These are phyloP conservation scores for Hymenoscyphus repandus DNA, from an alignment of 2,329 filamentous ascomycete genomes.

Conservation along the genomic window DNA sequence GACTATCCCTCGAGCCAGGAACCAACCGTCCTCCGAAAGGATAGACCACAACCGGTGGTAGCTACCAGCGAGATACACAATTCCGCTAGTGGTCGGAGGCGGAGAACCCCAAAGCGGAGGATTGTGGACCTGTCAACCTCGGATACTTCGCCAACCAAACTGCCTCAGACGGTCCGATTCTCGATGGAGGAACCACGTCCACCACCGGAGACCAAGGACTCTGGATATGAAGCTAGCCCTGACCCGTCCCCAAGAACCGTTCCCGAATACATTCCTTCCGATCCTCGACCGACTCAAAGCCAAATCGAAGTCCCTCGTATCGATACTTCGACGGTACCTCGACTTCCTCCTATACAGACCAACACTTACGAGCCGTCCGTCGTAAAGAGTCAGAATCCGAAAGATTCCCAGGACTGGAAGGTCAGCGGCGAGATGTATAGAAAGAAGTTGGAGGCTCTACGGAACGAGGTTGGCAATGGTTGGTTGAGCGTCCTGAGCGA, in stretches of 20 bases:
- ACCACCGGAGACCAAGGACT: conserved; percentile 17
- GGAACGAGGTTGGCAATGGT: conserved; percentile 77
- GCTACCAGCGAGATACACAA: conserved; percentile 54
- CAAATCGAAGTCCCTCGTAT: conserved; percentile 26
- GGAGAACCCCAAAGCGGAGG: conserved; percentile 54
- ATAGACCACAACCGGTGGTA: conserved; percentile 45
- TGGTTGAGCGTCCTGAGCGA: conserved; percentile 86
- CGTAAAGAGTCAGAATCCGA: conserved; percentile 17
- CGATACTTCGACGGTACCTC: conserved; percentile 26
- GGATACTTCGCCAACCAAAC: conserved; percentile 27
- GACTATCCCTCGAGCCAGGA: conserved; percentile 48
- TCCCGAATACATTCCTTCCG: conserved; percentile 27
- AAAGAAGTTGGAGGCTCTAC: conserved; percentile 80
- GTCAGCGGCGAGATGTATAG: conserved; percentile 73
- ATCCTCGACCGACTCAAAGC: conserved; percentile 23
- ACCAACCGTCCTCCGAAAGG: conserved; percentile 52
- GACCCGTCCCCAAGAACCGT: conserved; percentile 27
- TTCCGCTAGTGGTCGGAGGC: conserved; percentile 52
- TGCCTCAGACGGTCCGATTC: conserved; percentile 16
- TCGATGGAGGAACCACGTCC: conserved; percentile 20
- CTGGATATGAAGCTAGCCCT: conserved; percentile 29
- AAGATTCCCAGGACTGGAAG: conserved; percentile 52
- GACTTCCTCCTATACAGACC: conserved; percentile 26
- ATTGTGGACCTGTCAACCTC: conserved; percentile 59
- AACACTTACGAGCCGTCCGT: conserved; percentile 21